Percentiles rank a stretch among this genome's conserved stretches.
These are phyloP conservation scores for Taiozyma onychis DNA, from an alignment of 1,139 yeast species.

Conservation along the genomic window DNA sequence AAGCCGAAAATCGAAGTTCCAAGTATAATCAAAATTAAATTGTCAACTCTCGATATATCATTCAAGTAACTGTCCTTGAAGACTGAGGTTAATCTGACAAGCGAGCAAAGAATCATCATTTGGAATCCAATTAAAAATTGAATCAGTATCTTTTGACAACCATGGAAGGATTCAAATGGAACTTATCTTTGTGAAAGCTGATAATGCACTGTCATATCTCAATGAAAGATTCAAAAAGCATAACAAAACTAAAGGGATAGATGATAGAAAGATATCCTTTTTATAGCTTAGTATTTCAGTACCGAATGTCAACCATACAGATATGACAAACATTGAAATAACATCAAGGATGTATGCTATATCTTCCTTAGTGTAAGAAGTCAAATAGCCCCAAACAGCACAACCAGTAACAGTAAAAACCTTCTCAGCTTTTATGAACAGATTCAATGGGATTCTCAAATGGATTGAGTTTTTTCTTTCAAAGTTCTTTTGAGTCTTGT, in stretches of 20 bases:
- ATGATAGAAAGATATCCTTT: constrained; percentile 2
- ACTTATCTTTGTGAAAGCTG: not conserved
- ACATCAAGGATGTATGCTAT: constrained; percentile 1
- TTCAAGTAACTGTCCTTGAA: constrained; percentile 2
- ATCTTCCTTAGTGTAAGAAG: constrained; percentile 1
- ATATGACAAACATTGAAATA: constrained; percentile 1
- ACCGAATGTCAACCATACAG: constrained; percentile 1
- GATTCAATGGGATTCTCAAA: constrained; percentile 6
- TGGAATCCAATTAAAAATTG: constrained; percentile 4
- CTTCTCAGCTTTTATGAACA: not conserved
- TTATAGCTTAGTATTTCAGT: constrained; percentile 4
- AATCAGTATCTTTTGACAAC: not conserved
- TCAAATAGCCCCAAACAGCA: not conserved
- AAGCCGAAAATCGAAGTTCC: constrained; percentile 2
- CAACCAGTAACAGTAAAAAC: not conserved
- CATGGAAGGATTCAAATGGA: not conserved
- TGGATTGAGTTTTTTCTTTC: constrained; percentile 5
- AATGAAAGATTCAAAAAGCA: constrained; percentile 1
- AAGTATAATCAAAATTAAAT: constrained; percentile 2
- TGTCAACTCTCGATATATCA: constrained; percentile 1
- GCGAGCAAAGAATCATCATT: constrained; percentile 1
- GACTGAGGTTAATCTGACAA: constrained; percentile 3
- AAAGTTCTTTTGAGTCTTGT: not conserved
- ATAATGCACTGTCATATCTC: not conserved
- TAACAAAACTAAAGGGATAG: constrained; percentile 2